Evolutionary conservation across 345 rosid genomes (phyloP), one percentile per base, ranked within the genome.

Genomic region (Lenwebbia sp.): DNA sequence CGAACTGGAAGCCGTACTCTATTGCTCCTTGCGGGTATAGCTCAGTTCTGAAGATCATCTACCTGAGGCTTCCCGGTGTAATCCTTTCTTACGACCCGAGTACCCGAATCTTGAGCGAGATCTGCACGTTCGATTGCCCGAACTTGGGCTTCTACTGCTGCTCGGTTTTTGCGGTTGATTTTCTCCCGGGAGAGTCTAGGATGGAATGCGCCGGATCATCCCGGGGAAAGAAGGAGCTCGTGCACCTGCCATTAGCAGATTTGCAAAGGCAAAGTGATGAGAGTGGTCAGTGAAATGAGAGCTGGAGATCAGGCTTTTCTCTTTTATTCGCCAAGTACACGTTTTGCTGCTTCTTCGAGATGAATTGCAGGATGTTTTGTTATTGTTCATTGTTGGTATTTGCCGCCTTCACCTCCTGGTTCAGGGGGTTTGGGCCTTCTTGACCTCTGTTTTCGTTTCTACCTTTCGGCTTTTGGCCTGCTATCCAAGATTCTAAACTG

Each of bases 41-140:
- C 55, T 74, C 54, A 86, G 52, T 76, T 47, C 52, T 47, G 25
- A 84, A 85, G 51, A 54, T 84, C 15, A 58, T 89, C 62, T 89
- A 85, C 85, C 83, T 85, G 85, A 40, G 87, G 40, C 37, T 89
- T 15, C 89, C 90, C 0, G 90, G 90, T 37, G 58, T 50, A 5
- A 44, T 86, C 14, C 74, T 84, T 57, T 65, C 86, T 23, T 89
- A 87, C 62, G 41, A 85, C 83, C 58, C 52, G 4, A 85, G 82
- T 37, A 84, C 86, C 84, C 85, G 47, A 62, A 37, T 70, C 23
- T 54, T 82, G 84, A 87, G 53, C 25, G 85, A 87, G 83, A 49
- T 89, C 83, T 85, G 87, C 87, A 76, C 86, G 13, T 89, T 74
- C 54, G 62, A 81, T 54, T 81, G 70, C 75, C 88, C 88, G 13